These are phyloP conservation scores for Hypoxylon lenormandii DNA, from an alignment of 495 filamentous ascomycete genomes.

Conservation along the genomic window DNA sequence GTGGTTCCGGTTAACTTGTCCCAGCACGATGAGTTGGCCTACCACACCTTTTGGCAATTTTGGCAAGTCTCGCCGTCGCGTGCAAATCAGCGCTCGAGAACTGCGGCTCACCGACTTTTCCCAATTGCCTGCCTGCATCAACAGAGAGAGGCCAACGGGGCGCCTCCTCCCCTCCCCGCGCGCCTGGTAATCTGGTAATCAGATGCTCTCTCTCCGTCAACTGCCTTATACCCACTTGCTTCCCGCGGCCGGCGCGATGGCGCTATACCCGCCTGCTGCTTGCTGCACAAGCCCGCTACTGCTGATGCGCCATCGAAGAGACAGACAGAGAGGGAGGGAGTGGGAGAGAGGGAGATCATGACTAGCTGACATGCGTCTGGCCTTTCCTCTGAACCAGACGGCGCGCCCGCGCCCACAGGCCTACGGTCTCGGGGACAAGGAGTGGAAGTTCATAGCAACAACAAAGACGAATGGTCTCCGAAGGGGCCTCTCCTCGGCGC, in stretches of 20 bases:
- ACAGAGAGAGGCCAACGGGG: slow-evolving; percentile 5
- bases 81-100: slow-evolving; percentile 44
- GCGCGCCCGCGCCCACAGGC: no score
- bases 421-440: background rate
- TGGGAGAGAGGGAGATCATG: slow-evolving; percentile 14
- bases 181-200: slow-evolving; percentile 46
- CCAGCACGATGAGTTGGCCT: slow-evolving; percentile 49
- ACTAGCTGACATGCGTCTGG: slow-evolving; percentile 29
- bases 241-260: slow-evolving; percentile 10
- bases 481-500: slow-evolving; percentile 6
- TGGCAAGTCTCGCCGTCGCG: slow-evolving; percentile 34
- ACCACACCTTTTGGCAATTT: slow-evolving; percentile 43
- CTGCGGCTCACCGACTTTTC: slow-evolving; percentile 44
- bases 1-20: background rate
- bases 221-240: no score
- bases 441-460: slow-evolving; percentile 24
- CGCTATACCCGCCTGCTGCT: slow-evolving; percentile 1
- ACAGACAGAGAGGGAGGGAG: no score
- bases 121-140: slow-evolving; percentile 15
- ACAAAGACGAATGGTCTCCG: slow-evolving; percentile 4
- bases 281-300: no score
- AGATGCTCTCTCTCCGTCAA: slow-evolving; percentile 43
- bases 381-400: no score
- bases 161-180: slow-evolving; percentile 37
- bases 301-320: no score